phyloP scores from a whole-genome alignment of 2,329 filamentous ascomycete species.

The Pseudodiploospora longispora region DNA sequence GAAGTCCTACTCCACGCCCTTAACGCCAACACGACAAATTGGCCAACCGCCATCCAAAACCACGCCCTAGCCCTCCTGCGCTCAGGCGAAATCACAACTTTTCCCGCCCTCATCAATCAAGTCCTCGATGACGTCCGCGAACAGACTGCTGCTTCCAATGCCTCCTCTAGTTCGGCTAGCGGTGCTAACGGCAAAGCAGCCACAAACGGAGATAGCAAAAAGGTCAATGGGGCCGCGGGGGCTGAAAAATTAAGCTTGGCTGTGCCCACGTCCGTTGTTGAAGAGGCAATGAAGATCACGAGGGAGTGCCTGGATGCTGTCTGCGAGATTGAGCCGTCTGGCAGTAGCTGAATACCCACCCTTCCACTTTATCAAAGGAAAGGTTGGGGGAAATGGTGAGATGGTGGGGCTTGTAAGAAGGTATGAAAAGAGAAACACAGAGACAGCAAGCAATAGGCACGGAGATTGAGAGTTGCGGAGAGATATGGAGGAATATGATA shows the following conservation, averaged over 20 bases:
- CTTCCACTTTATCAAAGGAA: too few relatives aligned
- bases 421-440: too few relatives aligned
- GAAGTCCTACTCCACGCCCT: slow-evolving; percentile 55
- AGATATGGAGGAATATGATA: too few relatives aligned
- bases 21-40: slow-evolving; percentile 51
- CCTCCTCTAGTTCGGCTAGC: slow-evolving; percentile 13
- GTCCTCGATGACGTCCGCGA: slow-evolving; percentile 55
- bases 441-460: too few relatives aligned
- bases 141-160: slow-evolving; percentile 26
- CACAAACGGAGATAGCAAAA: slow-evolving; percentile 23
- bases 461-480: too few relatives aligned
- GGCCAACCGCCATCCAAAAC: slow-evolving; percentile 51
- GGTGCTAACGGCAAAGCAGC: slow-evolving; percentile 25
- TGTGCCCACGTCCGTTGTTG: slow-evolving; percentile 50
- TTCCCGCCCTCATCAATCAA: slow-evolving; percentile 51
- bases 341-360: slow-evolving; percentile 5
- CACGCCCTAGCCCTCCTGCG: slow-evolving; percentile 55
- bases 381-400: too few relatives aligned
- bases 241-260: slow-evolving; percentile 36
- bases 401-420: too few relatives aligned
- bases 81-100: slow-evolving; percentile 50
- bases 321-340: slow-evolving; percentile 28
- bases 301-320: slow-evolving; percentile 49
- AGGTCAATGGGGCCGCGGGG: slow-evolving; percentile 17
- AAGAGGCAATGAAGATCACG: slow-evolving; percentile 53